Evolutionary conservation across 345 rosid genomes (phyloP), one percentile per base, ranked within the genome.

Genomic region (Trapa bicornis): DNA sequence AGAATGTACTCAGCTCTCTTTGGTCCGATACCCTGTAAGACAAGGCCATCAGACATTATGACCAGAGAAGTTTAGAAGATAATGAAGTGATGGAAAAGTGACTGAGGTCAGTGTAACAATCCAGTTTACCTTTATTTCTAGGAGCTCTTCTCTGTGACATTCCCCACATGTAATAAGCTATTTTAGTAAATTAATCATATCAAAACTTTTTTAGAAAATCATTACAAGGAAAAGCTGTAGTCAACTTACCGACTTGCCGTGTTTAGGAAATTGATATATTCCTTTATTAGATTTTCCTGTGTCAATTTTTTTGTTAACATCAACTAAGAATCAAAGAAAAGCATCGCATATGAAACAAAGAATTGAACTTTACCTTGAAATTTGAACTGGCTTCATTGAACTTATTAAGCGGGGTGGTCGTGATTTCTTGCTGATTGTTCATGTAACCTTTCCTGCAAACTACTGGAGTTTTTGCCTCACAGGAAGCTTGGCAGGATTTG

Each of bases 1-100:
- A 74, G 13, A 29, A 91, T 87, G 78, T 89, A 87, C 36, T 85
- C 93, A 22, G 96, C 90, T 79, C 86, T 76, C 79, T 82, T 89
- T 64, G 66, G 47, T 70, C 99, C 99, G 61, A 94, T 91, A 11
- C 97, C 97, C 96, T 92, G 75, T 1, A 75, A 3, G 42, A 22
- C 29, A 22, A 22, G 29, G 29, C 42, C 37, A 57, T 61, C 41
- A n/a, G 32, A 41, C 16, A 9, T 13, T 53, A 64, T n/a, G 35
- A 37, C 36, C 16, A 58, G 3, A 22, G 0, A 33, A 35, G 14
- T 3, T 5, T 6, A 36, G 43, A 3, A 62, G 16, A 16, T 11
- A 13, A 13, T 22, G 29, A 37, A 36, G 54, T 6, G 35, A 7
- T 16, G 36, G 39, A 52, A n/a, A 54, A 67, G 16, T 12, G 54